Evolutionary conservation across 164 flowering plant genomes (phyloP), one percentile per base, ranked within the genome.

Genomic region (Macadamia tetraphylla): DNA sequence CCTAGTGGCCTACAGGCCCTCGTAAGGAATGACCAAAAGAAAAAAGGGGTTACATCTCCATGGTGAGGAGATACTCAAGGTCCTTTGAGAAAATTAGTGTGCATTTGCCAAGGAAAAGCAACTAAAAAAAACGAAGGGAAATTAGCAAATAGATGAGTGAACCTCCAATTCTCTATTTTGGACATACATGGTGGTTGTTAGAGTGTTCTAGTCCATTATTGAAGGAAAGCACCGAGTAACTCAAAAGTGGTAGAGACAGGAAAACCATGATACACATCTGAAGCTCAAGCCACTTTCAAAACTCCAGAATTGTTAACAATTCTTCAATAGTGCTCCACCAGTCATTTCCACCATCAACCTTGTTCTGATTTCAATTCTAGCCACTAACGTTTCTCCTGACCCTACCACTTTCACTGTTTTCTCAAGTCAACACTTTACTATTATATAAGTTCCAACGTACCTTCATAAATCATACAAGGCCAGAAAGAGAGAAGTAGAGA

Each of bases 381-480:
- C 72, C 76, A 60, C 63, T 66, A 46, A 46, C 49, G 29, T 63
- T 64, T 63, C 51, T 55, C 29, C 43, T 44, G 29, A 29, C 43
- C 13, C 48, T 35, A 53, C 18, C 14, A 2, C 15, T 53, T 3
- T 53, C 17, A 14, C 6, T 17, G 3, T 46, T 46, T 53, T 53
- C 18, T 14, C 48, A 58, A 73, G 75, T 67, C 71, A 63, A 67
- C 67, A 70, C 67, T 62, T 56, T 29, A 61, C 64, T 3, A 14
- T 23, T 67, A 68, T 68, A 67, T 53, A 68, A 35, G 12, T 9
- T 35, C 60, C 65, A 58, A 17, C 23, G 9, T 8, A 44, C 46
- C 62, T 11, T 14, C n/a, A 60, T 14, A 10, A 14, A 46, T 46
- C 51, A 46, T 46, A 46, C 12, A 46, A 46, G 51, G 8, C 17